Evolutionary conservation across 75 land plant genomes (phyloP).

Genomic region (Larix kaempferi): DNA sequence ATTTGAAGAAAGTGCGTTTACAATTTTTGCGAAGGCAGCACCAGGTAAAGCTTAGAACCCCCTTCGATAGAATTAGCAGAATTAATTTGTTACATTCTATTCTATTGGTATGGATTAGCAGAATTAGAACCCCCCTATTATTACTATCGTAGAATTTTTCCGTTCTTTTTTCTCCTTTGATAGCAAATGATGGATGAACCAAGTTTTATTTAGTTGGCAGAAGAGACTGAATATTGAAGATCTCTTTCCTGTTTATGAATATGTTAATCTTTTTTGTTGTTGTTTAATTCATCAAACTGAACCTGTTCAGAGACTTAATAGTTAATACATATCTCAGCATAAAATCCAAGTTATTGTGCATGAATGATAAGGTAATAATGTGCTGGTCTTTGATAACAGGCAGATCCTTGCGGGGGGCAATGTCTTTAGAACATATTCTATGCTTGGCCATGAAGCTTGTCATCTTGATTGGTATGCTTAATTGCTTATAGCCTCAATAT

Average conservation of each 20-base stretch:
- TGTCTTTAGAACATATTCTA: slow-evolving; percentile 39
- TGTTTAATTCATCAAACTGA: background rate
- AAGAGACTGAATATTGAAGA: slow-evolving; percentile 4
- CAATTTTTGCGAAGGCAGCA: slow-evolving; percentile 82
- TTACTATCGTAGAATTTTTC: background rate
- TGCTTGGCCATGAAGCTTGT: slow-evolving; percentile 78
- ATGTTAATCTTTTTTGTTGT: background rate
- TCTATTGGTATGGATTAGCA: background rate
- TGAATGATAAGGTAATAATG: slow-evolving; percentile 1
- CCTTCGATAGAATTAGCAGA: background rate
- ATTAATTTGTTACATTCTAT: background rate
- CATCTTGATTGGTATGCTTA: slow-evolving; percentile 68
- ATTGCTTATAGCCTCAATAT: background rate
- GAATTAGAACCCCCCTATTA: too few relatives aligned
- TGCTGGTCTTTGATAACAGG: slow-evolving; percentile 29
- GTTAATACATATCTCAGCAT: background rate
- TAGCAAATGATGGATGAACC: background rate
- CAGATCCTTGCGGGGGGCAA: slow-evolving; percentile 15
- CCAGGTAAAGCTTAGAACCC: slow-evolving; percentile 31
- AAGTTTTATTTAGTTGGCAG: background rate
- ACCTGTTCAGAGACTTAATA: background rate
- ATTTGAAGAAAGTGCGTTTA: slow-evolving; percentile 92
- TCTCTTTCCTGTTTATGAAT: background rate
- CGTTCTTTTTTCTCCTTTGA: background rate
- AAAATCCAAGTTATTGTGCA: background rate